Conservation (phyloP, 2,329 filamentous ascomycete species). For the Trichoderma aggressivum region DNA sequence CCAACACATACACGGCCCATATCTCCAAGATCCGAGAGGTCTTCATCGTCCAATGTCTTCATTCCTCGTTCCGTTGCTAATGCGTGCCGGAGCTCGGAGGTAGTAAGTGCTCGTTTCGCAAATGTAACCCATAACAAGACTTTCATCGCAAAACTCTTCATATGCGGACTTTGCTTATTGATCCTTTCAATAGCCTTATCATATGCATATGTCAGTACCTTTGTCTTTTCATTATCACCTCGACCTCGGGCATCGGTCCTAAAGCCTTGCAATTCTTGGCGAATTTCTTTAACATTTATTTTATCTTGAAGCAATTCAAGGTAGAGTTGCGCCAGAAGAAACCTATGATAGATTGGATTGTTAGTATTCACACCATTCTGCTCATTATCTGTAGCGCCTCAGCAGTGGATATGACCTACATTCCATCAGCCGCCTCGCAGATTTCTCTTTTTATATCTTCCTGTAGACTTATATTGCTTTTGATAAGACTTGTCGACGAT, state of each 20-base stretch:
- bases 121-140: slow-evolving; percentile 41
- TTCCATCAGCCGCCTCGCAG: not conserved
- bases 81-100: slow-evolving; percentile 40
- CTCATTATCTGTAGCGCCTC: not conserved
- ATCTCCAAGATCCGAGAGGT: slow-evolving; percentile 32
- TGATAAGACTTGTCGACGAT: not conserved
- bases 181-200: slow-evolving; percentile 42
- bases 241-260: not conserved
- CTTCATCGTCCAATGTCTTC: slow-evolving; percentile 22
- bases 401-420: not conserved
- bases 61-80: slow-evolving; percentile 36
- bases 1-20: slow-evolving; percentile 41
- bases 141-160: slow-evolving; percentile 36
- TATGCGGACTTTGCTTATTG: slow-evolving; percentile 31
- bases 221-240: not conserved
- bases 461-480: not conserved
- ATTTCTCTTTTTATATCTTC: not conserved
- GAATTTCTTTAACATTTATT: not conserved
- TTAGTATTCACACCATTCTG: too few species aligned
- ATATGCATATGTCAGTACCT: slow-evolving; percentile 34
- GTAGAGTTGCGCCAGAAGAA: not conserved
- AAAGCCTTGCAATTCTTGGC: not conserved
- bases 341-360: not conserved
- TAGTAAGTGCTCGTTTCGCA: slow-evolving; percentile 33
- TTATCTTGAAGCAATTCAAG: not conserved